Evolutionary conservation across 148 eudicot genomes (phyloP).

Genomic region (Rhododendron henanense): DNA sequence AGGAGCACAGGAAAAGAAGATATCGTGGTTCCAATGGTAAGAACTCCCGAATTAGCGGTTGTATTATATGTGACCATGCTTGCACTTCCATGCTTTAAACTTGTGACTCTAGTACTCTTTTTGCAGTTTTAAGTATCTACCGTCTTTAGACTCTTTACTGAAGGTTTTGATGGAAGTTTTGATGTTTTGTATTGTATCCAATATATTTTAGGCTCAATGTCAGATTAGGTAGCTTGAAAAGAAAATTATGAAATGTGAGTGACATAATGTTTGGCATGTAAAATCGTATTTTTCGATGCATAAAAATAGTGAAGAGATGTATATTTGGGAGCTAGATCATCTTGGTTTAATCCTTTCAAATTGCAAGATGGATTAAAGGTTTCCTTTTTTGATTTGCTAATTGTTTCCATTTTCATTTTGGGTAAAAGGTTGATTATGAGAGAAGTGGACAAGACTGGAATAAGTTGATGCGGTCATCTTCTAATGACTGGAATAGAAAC

Average conservation of each 20-base stretch:
- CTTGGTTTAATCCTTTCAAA: not conserved
- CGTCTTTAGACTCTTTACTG: not conserved
- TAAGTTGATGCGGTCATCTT: constrained; percentile 39
- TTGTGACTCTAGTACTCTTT: not conserved
- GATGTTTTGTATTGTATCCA: not conserved
- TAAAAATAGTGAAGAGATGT: not conserved
- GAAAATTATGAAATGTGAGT: not conserved
- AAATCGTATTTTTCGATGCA: not conserved
- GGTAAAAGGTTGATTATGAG: constrained; percentile 55
- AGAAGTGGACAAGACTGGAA: constrained; percentile 51
- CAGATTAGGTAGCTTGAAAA: not conserved
- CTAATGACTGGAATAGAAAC: constrained; percentile 55
- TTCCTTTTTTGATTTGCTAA: not conserved
- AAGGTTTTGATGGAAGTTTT: not conserved
- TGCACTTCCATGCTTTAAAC: not conserved
- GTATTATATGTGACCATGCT: not conserved
- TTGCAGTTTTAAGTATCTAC: not conserved
- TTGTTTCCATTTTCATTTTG: not conserved
- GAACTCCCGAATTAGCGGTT: not conserved
- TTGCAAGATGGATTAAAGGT: not conserved
- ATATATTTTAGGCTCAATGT: not conserved
- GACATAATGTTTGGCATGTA: no score
- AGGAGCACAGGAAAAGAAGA: constrained; percentile 64
- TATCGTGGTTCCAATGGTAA: constrained; percentile 76
- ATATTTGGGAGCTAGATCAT: not conserved